Conservation (phyloP, 2,329 filamentous ascomycete species). For the Phoma sp. region DNA sequence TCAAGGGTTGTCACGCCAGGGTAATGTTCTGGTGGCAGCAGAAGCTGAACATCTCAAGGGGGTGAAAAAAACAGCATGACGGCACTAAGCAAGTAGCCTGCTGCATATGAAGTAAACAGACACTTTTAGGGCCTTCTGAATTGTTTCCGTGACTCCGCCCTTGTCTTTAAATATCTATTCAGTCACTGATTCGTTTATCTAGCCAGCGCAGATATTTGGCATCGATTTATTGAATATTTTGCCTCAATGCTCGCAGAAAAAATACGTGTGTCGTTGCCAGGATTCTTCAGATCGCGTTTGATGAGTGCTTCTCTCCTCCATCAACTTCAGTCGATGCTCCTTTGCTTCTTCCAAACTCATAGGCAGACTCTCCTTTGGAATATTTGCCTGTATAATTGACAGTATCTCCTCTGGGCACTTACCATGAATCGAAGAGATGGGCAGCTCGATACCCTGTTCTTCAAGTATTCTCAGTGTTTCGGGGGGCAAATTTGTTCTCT, state of each 20-base stretch:
- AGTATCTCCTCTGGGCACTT: slow-evolving; percentile 26
- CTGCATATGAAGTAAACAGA: too few species aligned
- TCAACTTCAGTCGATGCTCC: slow-evolving; percentile 14
- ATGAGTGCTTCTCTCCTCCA: slow-evolving; percentile 12
- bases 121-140: too few species aligned
- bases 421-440: not conserved
- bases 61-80: too few species aligned
- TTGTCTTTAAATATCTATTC: too few species aligned
- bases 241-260: slow-evolving; percentile 4
- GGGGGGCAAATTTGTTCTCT: slow-evolving; percentile 11
- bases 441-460: slow-evolving; percentile 4
- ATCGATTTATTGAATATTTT: not conserved
- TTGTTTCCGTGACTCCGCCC: too few species aligned
- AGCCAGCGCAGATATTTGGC: too few species aligned
- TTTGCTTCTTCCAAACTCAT: slow-evolving; percentile 29
- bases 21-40: too few species aligned
- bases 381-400: slow-evolving; percentile 17
- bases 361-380: slow-evolving; percentile 11
- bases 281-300: not conserved
- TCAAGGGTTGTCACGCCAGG: too few species aligned
- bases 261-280: not conserved
- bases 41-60: too few species aligned
- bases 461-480: slow-evolving; percentile 22
- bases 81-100: too few species aligned
- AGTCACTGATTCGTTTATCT: too few species aligned